phyloP scores from a whole-genome alignment of 305 asterid species.

The Fraxinus floribunda region DNA sequence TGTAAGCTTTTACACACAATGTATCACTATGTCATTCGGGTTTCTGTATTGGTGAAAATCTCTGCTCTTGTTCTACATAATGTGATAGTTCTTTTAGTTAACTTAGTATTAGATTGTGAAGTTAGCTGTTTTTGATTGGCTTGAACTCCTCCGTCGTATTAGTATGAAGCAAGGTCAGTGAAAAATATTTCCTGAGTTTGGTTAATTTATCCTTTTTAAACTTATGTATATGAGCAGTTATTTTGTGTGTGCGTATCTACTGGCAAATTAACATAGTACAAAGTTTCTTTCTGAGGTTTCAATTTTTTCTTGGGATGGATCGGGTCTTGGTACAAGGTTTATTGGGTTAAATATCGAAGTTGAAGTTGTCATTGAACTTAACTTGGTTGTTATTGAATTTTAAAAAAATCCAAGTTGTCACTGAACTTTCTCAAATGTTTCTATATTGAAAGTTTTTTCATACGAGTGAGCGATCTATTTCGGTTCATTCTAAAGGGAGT shows the following conservation, averaged over 20 bases:
- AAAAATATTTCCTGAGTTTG: neutral
- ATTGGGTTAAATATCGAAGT: neutral
- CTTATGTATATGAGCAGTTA: neutral
- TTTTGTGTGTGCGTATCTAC: neutral
- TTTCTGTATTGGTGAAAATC: conserved; percentile 29
- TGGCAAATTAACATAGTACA: neutral
- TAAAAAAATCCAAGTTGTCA: neutral
- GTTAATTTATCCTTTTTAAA: neutral
- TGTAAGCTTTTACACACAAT: conserved; percentile 34
- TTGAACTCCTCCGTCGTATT: neutral
- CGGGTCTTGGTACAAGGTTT: neutral
- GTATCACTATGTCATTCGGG: conserved; percentile 37
- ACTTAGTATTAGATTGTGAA: conserved; percentile 48
- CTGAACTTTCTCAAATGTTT: neutral
- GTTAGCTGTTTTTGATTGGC: neutral
- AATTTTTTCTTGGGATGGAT: neutral
- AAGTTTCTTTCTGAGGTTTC: neutral
- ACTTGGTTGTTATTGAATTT: neutral
- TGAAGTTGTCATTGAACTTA: neutral
- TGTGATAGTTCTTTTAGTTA: conserved; percentile 50
- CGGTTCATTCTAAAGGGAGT: neutral
- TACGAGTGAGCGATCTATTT: too few species aligned
- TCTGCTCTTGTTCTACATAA: conserved; percentile 53
- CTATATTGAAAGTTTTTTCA: neutral
- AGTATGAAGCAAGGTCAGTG: neutral